Base-by-base conservation (phyloP, 768 basidiomycete species). In the Solioccasus polychromus region DNA sequence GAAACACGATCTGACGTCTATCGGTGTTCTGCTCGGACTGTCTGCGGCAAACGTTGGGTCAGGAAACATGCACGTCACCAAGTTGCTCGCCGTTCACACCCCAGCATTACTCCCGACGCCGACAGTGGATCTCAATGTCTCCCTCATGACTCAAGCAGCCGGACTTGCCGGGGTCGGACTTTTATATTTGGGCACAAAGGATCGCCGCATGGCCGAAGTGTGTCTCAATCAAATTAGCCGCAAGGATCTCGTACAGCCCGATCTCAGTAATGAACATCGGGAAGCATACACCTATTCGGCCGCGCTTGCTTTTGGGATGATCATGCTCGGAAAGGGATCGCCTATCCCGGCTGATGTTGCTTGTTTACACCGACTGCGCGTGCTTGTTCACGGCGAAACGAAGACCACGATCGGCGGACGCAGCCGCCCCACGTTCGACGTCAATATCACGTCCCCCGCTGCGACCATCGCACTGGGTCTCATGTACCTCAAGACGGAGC, bases 1-100 rank as follows among this genome's bases (percentile, higher is more conserved):
- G 5, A 93, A 98, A 58, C 94, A 98, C 61, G 94, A 98, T 57
- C 75, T 92, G 51, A 98, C 95, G 0, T 92, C 92, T 3, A 92
- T 96, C 37, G 96, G 88, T 2, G 78, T 98, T 32, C 76, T 99
- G 1, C 80, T 99, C 4, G 96, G 96, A n/a, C 75, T 98, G 35
- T 83, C 92, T 2, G 91, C 92, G 2, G 90, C 93, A 1, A 90
- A 92, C 54, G 74, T 92, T 24, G 95, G 93, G 5, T 90, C 77
- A 45, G 80, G 80, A 30, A 90, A 96, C 58, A 75, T 80, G 47
- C 88, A 93, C 57, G 84, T 98, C 51, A 96, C 92, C 8, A 92
- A 92, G 58, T 71, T 97, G 20, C 70, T 98, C 12, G 89, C 92
- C 0, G 90, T 97, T 4, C 93, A 97, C 59, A 92, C 92, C 0